These are phyloP conservation scores for Pseudofabraea citricarpa DNA, from an alignment of 2,329 filamentous ascomycete genomes.

Conservation along the genomic window DNA sequence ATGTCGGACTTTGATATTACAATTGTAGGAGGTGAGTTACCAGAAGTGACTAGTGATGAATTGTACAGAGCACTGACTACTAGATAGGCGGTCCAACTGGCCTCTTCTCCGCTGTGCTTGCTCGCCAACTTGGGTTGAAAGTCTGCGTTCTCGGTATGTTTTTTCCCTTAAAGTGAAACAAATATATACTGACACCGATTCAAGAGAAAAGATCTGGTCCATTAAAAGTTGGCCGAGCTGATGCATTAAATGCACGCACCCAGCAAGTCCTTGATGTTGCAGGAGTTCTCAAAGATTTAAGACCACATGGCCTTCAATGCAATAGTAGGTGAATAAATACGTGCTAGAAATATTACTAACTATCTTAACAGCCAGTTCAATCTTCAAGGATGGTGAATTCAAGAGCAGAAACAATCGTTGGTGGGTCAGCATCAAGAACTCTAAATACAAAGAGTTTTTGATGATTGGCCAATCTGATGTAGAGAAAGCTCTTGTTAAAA, in stretches of 20 bases:
- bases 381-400: constrained; percentile 40
- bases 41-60: neutral
- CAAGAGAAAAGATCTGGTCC: constrained; percentile 34
- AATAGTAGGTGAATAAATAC: constrained; percentile 35
- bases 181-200: neutral
- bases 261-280: constrained; percentile 43
- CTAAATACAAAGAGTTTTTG: constrained; percentile 42
- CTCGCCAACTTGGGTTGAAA: constrained; percentile 35
- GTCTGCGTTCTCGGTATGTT: constrained; percentile 34
- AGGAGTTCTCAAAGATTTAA: constrained; percentile 36
- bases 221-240: constrained; percentile 39
- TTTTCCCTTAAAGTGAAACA: neutral
- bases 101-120: constrained; percentile 38
- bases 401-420: constrained; percentile 42
- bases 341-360: neutral
- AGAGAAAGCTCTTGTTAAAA: constrained; percentile 33
- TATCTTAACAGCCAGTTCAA: constrained; percentile 36
- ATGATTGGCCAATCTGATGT: constrained; percentile 46
- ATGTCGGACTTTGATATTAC: neutral
- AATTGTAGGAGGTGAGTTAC: neutral
- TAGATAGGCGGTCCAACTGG: constrained; percentile 39
- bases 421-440: constrained; percentile 41
- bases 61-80: neutral
- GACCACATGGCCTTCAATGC: constrained; percentile 40
- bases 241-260: constrained; percentile 43